These are phyloP conservation scores for Peltaster fructicola DNA, from an alignment of 2,329 filamentous ascomycete genomes.

Conservation along the genomic window DNA sequence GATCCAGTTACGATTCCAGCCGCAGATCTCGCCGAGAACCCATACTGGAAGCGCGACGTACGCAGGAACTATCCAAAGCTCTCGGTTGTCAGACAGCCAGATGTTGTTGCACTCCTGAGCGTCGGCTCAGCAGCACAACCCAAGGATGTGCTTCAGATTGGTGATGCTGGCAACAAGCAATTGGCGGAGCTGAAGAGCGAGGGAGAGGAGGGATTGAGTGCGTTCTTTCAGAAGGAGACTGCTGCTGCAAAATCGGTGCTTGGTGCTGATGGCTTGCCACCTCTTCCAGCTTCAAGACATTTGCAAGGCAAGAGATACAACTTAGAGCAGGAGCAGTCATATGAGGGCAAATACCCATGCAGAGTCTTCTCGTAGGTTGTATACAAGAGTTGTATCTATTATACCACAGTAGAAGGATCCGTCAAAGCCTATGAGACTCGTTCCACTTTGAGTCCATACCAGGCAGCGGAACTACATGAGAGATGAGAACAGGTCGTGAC, in stretches of 20 bases:
- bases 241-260: slow-evolving; percentile 40
- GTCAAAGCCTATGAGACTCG: too few species aligned
- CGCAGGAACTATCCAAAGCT: slow-evolving; percentile 67
- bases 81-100: slow-evolving; percentile 64
- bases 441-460: too few species aligned
- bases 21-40: slow-evolving; percentile 74
- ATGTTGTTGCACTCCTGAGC: slow-evolving; percentile 68
- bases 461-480: too few species aligned
- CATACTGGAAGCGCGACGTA: slow-evolving; percentile 88
- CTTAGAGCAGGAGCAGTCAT: slow-evolving; percentile 60
- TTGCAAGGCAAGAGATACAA: slow-evolving; percentile 49
- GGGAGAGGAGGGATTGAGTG: slow-evolving; percentile 54
- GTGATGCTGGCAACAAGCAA: slow-evolving; percentile 53
- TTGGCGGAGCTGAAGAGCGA: slow-evolving; percentile 61
- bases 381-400: too few species aligned
- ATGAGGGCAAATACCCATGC: slow-evolving; percentile 33
- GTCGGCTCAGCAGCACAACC: slow-evolving; percentile 69
- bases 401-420: too few species aligned
- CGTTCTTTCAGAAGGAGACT: slow-evolving; percentile 52
- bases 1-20: slow-evolving; percentile 74
- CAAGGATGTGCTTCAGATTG: slow-evolving; percentile 59
- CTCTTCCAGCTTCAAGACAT: slow-evolving; percentile 58
- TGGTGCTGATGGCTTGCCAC: slow-evolving; percentile 64
- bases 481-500: too few species aligned
- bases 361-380: slow-evolving; percentile 24